These are phyloP conservation scores for Oxyria digyna DNA, from an alignment of 148 eudicot genomes.

Conservation along the genomic window DNA sequence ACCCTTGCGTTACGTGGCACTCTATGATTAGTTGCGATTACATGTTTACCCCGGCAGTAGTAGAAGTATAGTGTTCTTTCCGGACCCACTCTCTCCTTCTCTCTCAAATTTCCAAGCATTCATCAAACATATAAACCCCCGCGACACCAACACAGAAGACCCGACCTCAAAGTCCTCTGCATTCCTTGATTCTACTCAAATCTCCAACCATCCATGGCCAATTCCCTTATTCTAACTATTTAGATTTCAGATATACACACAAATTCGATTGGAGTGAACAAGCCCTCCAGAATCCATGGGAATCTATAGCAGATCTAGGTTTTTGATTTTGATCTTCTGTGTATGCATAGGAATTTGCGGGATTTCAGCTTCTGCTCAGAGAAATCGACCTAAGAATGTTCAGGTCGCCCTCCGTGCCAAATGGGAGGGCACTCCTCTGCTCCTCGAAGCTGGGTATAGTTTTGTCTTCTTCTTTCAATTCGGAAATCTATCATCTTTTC, in stretches of 20 bases:
- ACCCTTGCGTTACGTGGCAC: neutral
- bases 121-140: neutral
- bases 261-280: neutral
- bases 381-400: slow-evolving; percentile 64
- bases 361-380: slow-evolving; percentile 36
- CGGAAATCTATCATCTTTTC: neutral
- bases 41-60: neutral
- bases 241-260: neutral
- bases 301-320: slow-evolving; percentile 35
- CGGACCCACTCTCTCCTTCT: neutral
- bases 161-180: neutral
- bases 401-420: slow-evolving; percentile 84
- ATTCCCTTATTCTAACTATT: neutral
- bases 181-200: neutral
- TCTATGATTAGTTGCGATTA: slow-evolving; percentile 1
- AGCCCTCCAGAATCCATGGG: slow-evolving; percentile 19
- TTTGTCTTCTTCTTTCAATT: neutral
- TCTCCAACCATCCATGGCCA: slow-evolving; percentile 4
- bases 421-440: slow-evolving; percentile 82
- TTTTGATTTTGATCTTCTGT: slow-evolving; percentile 21
- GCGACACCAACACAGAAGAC: slow-evolving; percentile 4
- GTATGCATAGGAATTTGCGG: slow-evolving; percentile 25
- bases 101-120: neutral
- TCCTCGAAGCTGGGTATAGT: slow-evolving; percentile 82
- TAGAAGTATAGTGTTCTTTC: neutral